These are phyloP conservation scores for Citrus cavaleriei DNA, from an alignment of 345 rosid genomes.

Conservation along the genomic window DNA sequence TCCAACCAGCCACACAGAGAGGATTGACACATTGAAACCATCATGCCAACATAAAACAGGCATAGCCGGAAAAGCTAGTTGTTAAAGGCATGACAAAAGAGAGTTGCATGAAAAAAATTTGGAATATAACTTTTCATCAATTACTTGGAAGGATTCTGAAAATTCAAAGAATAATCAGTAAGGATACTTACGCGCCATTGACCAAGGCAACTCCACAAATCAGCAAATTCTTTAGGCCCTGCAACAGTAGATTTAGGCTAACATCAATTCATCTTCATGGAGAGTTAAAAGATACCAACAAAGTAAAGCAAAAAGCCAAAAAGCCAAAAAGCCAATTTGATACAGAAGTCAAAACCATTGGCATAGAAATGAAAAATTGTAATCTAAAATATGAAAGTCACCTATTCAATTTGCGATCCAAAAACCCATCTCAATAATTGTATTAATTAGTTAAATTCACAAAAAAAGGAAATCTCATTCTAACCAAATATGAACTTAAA, in stretches of 20 bases:
- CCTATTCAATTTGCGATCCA: neutral
- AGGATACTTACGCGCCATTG: constrained; percentile 61
- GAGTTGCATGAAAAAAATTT: neutral
- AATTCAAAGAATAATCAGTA: neutral
- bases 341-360: neutral
- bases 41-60: neutral
- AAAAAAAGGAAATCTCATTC: neutral
- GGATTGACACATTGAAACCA: neutral
- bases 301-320: neutral
- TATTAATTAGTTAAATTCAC: neutral
- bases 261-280: neutral
- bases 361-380: no score
- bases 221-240: constrained; percentile 62
- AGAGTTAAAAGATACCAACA: neutral
- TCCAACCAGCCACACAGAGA: neutral
- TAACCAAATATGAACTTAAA: neutral
- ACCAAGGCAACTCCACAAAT: constrained; percentile 62
- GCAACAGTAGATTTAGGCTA: constrained; percentile 9
- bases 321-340: neutral
- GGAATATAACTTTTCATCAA: neutral
- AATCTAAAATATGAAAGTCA: neutral
- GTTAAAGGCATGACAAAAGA: no score
- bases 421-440: neutral
- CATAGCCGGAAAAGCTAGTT: neutral
- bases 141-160: neutral